Percentiles rank a stretch among this genome's conserved stretches.
phyloP scores from a whole-genome alignment of 1,284 basidiomycete genomes.

The Hortiboletus rubellus region DNA sequence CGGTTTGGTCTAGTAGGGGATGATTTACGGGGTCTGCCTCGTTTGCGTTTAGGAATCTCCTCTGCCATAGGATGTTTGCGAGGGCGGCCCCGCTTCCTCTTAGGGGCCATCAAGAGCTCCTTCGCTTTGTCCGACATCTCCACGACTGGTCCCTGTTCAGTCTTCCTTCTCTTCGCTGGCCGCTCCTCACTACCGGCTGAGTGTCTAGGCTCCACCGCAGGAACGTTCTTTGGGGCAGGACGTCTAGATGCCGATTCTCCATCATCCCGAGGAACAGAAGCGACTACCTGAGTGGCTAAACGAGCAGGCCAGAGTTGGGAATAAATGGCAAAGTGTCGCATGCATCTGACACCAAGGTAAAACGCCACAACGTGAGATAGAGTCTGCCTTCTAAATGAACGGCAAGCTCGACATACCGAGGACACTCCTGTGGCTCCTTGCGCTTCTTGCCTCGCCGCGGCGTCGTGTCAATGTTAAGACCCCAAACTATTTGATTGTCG shows the following conservation, averaged over 20 bases:
- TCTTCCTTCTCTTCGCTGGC: constrained; percentile 46
- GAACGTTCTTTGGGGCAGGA: constrained; percentile 49
- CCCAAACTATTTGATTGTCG: constrained; percentile 72
- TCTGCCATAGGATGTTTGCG: constrained; percentile 37
- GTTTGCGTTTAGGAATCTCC: constrained; percentile 38
- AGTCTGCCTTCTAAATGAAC: constrained; percentile 17
- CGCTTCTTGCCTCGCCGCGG: constrained; percentile 50
- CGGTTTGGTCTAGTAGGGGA: constrained; percentile 21
- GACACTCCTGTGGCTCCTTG: constrained; percentile 66
- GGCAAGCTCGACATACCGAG: constrained; percentile 51
- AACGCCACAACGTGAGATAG: constrained; percentile 23
- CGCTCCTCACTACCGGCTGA: constrained; percentile 45
- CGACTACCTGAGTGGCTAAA: constrained; percentile 48
- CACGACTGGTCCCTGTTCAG: constrained; percentile 35
- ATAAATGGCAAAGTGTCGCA: constrained; percentile 77
- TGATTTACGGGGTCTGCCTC: constrained; percentile 36
- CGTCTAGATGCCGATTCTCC: constrained; percentile 48
- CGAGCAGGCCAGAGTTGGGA: constrained; percentile 67
- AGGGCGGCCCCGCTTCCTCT: constrained; percentile 39
- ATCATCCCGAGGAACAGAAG: constrained; percentile 48
- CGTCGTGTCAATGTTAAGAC: constrained; percentile 50
- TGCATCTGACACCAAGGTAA: constrained; percentile 49
- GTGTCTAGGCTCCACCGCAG: constrained; percentile 56
- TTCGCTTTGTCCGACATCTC: constrained; percentile 41
- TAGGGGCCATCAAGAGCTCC: constrained; percentile 34